Conservation (phyloP, 2,329 filamentous ascomycete species). For the Botrytis squamosa region DNA sequence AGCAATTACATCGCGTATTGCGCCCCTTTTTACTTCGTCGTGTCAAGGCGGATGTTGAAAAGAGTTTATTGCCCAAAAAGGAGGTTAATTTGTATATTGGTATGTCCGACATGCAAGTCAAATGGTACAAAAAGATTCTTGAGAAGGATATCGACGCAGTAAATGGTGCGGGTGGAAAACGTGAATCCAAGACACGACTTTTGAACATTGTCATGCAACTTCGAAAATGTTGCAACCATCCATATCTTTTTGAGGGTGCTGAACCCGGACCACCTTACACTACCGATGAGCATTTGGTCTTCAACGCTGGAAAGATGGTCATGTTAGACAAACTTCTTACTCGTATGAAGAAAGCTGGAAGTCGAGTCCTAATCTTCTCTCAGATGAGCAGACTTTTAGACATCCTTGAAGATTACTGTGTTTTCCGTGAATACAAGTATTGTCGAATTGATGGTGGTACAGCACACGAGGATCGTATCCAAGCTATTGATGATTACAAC, state of each 20-base stretch:
- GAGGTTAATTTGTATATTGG: slow-evolving; percentile 96
- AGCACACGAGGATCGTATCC: slow-evolving; percentile 95
- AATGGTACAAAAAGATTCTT: slow-evolving; percentile 98
- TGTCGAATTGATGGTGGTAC: slow-evolving; percentile 97
- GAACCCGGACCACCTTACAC: slow-evolving; percentile 97
- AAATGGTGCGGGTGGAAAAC: slow-evolving; percentile 92
- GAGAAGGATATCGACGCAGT: slow-evolving; percentile 99
- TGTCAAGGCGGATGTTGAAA: slow-evolving; percentile 97
- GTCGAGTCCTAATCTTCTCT: slow-evolving; percentile 96
- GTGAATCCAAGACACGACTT: slow-evolving; percentile 94
- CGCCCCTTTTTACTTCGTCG: slow-evolving; percentile 91
- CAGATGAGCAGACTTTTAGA: slow-evolving; percentile 98
- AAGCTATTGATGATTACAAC: slow-evolving; percentile 98
- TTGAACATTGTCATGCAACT: slow-evolving; percentile 99
- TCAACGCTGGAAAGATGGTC: slow-evolving; percentile 95
- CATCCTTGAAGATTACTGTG: slow-evolving; percentile 96
- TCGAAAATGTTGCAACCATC: slow-evolving; percentile 97
- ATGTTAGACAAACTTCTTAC: slow-evolving; percentile 89
- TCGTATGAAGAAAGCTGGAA: slow-evolving; percentile 81
- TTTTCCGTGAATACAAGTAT: slow-evolving; percentile 92
- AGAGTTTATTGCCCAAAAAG: slow-evolving; percentile 95
- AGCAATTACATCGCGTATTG: slow-evolving; percentile 90
- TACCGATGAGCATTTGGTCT: slow-evolving; percentile 91
- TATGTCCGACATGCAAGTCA: slow-evolving; percentile 99
- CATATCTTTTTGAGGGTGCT: slow-evolving; percentile 95